These are phyloP conservation scores for Alternaria alternata DNA, from an alignment of 2,329 filamentous ascomycete species.

Conservation along the genomic window DNA sequence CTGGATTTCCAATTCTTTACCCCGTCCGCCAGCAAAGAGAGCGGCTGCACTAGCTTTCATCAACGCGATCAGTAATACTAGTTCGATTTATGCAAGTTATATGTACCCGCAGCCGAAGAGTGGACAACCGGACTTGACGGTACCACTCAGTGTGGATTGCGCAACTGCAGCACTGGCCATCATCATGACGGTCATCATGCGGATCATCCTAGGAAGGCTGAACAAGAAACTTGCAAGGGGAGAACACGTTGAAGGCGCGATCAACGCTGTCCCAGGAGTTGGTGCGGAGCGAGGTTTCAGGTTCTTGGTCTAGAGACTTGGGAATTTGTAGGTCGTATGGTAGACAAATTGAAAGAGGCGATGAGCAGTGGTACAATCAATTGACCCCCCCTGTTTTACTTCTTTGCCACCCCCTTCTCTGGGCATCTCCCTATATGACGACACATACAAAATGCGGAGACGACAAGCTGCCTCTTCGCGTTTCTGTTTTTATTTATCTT, in stretches of 20 bases:
- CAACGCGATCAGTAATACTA: slow-evolving; percentile 75
- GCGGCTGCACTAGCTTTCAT: slow-evolving; percentile 77
- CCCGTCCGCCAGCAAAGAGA: slow-evolving; percentile 77
- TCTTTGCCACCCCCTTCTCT: slow-evolving; percentile 11
- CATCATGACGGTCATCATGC: slow-evolving; percentile 67
- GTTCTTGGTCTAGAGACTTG: slow-evolving; percentile 63
- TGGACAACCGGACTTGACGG: slow-evolving; percentile 50
- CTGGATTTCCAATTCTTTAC: slow-evolving; percentile 80
- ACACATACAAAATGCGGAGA: not conserved
- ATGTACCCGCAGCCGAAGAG: slow-evolving; percentile 65
- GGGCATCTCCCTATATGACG: not conserved
- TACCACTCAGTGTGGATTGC: slow-evolving; percentile 74
- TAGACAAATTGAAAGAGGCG: not conserved
- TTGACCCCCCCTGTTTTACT: slow-evolving; percentile 8
- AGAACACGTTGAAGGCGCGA: slow-evolving; percentile 61
- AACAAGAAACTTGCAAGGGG: slow-evolving; percentile 76
- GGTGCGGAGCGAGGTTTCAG: slow-evolving; percentile 70
- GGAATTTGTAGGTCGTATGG: not conserved
- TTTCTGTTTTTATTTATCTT: not conserved
- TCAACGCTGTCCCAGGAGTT: slow-evolving; percentile 64
- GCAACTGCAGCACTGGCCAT: slow-evolving; percentile 71
- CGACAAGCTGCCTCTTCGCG: not conserved
- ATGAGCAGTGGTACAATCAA: slow-evolving; percentile 3
- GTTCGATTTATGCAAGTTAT: slow-evolving; percentile 74
- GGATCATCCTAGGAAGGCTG: slow-evolving; percentile 68